phyloP scores from a whole-genome alignment of 805 yeast genomes.

The Spathaspora arborariae region DNA sequence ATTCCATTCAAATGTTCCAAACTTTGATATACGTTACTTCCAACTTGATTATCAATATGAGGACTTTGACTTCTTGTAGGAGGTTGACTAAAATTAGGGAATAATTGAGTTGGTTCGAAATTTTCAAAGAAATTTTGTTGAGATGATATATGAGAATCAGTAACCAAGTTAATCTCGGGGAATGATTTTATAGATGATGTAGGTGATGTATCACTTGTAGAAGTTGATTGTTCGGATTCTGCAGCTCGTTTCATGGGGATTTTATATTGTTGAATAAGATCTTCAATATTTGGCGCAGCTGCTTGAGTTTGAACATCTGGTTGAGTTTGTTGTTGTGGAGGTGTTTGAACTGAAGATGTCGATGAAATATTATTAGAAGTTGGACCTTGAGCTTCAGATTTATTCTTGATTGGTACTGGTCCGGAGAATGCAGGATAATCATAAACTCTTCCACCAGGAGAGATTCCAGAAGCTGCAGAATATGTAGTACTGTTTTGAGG shows the following conservation, averaged over 20 bases:
- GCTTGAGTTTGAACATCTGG: slow-evolving; percentile 1
- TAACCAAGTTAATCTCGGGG: slow-evolving; percentile 53
- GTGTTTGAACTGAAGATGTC: background rate
- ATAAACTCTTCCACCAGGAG: slow-evolving; percentile 24
- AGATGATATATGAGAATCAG: slow-evolving; percentile 45
- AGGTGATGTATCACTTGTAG: slow-evolving; percentile 28
- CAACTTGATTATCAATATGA: slow-evolving; percentile 5
- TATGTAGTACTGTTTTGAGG: slow-evolving; percentile 8
- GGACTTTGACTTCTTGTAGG: slow-evolving; percentile 38
- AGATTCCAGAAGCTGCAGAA: slow-evolving; percentile 19
- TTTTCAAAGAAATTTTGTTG: slow-evolving; percentile 44
- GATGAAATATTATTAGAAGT: background rate
- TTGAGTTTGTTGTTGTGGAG: background rate
- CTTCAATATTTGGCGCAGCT: slow-evolving; percentile 24
- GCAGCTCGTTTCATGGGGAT: slow-evolving; percentile 7
- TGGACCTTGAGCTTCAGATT: background rate
- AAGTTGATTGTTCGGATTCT: slow-evolving; percentile 3
- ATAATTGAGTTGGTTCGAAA: slow-evolving; percentile 56
- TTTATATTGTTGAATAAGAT: slow-evolving; percentile 31
- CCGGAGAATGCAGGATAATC: slow-evolving; percentile 3
- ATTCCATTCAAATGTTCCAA: background rate
- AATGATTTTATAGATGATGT: slow-evolving; percentile 36
- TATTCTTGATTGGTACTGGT: slow-evolving; percentile 7
- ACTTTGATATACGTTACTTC: slow-evolving; percentile 8
- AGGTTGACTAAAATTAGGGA: slow-evolving; percentile 40